A percentile compares a stretch with the other conserved stretches of the same genome.
These are phyloP conservation scores for Linderniella brevidens DNA, from an alignment of 257 asterid genomes.

Conservation along the genomic window DNA sequence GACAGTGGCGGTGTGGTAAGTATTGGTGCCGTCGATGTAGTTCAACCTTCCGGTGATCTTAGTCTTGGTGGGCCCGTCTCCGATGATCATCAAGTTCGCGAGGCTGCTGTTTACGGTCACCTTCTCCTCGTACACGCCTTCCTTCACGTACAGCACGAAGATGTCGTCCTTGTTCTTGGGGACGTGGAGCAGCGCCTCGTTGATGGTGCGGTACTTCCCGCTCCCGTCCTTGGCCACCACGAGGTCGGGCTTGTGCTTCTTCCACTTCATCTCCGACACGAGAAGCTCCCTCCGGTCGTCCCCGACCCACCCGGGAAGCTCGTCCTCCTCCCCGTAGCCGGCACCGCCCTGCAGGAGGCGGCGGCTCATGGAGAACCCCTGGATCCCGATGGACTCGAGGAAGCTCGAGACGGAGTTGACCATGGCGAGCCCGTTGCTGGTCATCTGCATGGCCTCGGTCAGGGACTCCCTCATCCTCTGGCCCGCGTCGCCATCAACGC, in stretches of 20 bases:
- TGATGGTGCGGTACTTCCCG: conserved; percentile 31
- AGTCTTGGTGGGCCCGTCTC: conserved; percentile 76
- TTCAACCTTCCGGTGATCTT: conserved; percentile 51
- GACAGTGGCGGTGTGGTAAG: conserved; percentile 47
- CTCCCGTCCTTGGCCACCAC: conserved; percentile 64
- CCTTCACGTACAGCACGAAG: conserved; percentile 39
- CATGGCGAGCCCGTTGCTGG: conserved; percentile 83
- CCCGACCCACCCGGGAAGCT: conserved; percentile 23
- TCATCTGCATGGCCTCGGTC: conserved; percentile 37
- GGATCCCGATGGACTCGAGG: conserved; percentile 49
- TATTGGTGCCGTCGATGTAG: conserved; percentile 36
- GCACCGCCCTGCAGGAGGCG: not conserved
- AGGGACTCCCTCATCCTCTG: conserved; percentile 33
- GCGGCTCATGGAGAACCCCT: conserved; percentile 28
- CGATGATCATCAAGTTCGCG: conserved; percentile 29
- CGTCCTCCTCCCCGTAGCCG: conserved; percentile 7
- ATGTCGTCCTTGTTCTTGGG: conserved; percentile 22
- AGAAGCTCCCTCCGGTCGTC: conserved; percentile 16
- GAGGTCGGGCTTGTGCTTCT: conserved; percentile 18
- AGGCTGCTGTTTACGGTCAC: conserved; percentile 26
- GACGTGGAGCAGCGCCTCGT: conserved; percentile 30
- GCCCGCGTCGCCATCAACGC: conserved; percentile 35
- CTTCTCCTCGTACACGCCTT: conserved; percentile 48
- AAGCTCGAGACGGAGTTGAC: conserved; percentile 23
- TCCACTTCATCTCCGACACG: too few species aligned